Evolutionary conservation across 78 protist species (phyloP).

Genomic region (Anaeramoeba ignava): DNA sequence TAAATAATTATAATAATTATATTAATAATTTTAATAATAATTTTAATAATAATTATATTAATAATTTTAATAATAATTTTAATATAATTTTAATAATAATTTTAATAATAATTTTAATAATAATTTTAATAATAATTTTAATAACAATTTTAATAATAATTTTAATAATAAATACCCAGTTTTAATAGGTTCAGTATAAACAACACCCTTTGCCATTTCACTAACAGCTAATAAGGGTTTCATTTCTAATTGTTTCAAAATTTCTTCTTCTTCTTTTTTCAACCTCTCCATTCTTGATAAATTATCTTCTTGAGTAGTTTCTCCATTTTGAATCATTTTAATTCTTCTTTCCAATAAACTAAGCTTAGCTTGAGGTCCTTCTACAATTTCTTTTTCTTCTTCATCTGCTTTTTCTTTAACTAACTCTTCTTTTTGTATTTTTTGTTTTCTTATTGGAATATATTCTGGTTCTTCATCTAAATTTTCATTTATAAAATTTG

Average conservation of each 20-base stretch:
- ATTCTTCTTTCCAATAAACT: background rate
- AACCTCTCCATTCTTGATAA: background rate
- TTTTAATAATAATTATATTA: too few species aligned
- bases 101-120: background rate
- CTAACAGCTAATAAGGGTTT: conserved; percentile 13
- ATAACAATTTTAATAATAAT: too few species aligned
- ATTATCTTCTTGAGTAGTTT: background rate
- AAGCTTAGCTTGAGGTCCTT: background rate
- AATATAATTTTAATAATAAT: too few species aligned
- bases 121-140: background rate
- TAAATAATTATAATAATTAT: too few species aligned
- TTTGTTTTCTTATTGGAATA: background rate
- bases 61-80: too few species aligned
- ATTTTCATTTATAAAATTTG: too few species aligned
- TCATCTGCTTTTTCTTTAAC: background rate
- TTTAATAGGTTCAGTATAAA: conserved; percentile 22
- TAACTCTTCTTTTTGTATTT: background rate
- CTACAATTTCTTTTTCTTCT: background rate
- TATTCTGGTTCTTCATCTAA: background rate
- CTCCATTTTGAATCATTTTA: background rate
- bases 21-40: too few species aligned
- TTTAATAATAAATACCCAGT: background rate
- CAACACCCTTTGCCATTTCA: conserved; percentile 31
- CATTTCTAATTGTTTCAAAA: background rate
- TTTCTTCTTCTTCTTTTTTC: background rate